Percentiles rank a stretch among this genome's conserved stretches.
Conservation (phyloP, 352 stramenopile genomes). For the Globisporangium nunn region DNA sequence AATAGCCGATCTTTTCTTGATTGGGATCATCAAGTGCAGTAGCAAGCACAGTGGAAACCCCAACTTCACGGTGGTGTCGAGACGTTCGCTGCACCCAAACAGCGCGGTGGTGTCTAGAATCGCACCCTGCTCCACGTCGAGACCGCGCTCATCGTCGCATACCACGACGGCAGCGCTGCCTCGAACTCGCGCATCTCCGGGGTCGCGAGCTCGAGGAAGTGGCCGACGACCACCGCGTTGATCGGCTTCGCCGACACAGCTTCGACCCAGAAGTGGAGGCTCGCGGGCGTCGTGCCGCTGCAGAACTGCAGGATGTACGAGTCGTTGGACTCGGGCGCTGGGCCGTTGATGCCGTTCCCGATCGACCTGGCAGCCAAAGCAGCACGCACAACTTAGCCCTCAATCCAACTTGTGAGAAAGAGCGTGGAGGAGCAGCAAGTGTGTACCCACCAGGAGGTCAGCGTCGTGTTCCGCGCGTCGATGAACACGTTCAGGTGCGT, state of each 20-base stretch:
- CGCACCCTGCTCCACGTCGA: constrained; percentile 55
- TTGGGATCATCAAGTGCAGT: not conserved
- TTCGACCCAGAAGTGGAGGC: constrained; percentile 79
- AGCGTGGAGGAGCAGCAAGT: no score
- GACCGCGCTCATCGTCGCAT: constrained; percentile 27
- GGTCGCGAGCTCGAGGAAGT: constrained; percentile 50
- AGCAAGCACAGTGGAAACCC: no score
- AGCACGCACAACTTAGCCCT: not conserved
- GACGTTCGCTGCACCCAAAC: not conserved
- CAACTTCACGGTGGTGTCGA: not conserved
- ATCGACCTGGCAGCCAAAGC: constrained; percentile 36
- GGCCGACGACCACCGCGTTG: constrained; percentile 56
- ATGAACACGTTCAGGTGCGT: constrained; percentile 73
- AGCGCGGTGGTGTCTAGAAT: constrained; percentile 24
- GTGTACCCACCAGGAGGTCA: constrained; percentile 55
- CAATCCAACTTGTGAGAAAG: no score
- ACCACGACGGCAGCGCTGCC: constrained; percentile 41
- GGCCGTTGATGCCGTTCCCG: constrained; percentile 51
- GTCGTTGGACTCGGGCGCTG: constrained; percentile 45
- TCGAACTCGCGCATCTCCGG: constrained; percentile 40
- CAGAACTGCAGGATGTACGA: constrained; percentile 75
- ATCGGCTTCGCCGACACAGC: constrained; percentile 37
- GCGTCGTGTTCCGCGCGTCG: constrained; percentile 54
- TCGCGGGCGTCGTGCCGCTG: constrained; percentile 41
- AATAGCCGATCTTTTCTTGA: not conserved